A percentile compares a stretch with the other conserved stretches of the same genome.
Conservation (phyloP, 768 basidiomycete genomes). For the Lactifluus subvellereus region DNA sequence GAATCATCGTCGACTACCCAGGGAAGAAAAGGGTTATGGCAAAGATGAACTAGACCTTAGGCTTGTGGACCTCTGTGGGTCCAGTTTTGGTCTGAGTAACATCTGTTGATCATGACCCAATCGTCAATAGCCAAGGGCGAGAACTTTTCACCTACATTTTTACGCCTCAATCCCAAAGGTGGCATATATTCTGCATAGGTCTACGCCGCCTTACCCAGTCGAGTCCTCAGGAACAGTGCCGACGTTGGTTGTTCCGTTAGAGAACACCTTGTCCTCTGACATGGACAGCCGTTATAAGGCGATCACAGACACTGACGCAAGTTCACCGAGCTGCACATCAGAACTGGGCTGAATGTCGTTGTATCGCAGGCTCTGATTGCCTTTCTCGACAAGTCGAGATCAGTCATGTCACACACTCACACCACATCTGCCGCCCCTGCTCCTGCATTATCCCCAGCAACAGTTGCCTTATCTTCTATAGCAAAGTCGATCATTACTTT, state of each 20-base stretch:
- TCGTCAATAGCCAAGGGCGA: slow-evolving; percentile 58
- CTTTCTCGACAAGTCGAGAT: slow-evolving; percentile 81
- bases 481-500: slow-evolving; percentile 46
- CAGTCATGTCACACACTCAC: slow-evolving; percentile 56
- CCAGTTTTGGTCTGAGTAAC: not conserved
- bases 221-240: slow-evolving; percentile 63
- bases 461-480: slow-evolving; percentile 55
- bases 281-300: slow-evolving; percentile 78
- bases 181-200: slow-evolving; percentile 14
- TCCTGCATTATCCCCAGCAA: slow-evolving; percentile 71
- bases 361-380: slow-evolving; percentile 57
- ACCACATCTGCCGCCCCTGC: slow-evolving; percentile 71
- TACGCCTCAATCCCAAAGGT: slow-evolving; percentile 77
- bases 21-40: slow-evolving; percentile 79
- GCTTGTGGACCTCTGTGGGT: slow-evolving; percentile 57
- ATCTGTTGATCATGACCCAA: not conserved
- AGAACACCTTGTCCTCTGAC: slow-evolving; percentile 62
- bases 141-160: slow-evolving; percentile 68
- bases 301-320: slow-evolving; percentile 66
- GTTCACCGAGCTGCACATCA: not conserved
- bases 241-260: slow-evolving; percentile 77
- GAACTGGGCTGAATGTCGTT: slow-evolving; percentile 14
- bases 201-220: not conserved
- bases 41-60: slow-evolving; percentile 67
- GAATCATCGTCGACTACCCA: slow-evolving; percentile 19